Base-by-base conservation (phyloP, 2,329 filamentous ascomycete species). In the Apiospora saccharicola region DNA sequence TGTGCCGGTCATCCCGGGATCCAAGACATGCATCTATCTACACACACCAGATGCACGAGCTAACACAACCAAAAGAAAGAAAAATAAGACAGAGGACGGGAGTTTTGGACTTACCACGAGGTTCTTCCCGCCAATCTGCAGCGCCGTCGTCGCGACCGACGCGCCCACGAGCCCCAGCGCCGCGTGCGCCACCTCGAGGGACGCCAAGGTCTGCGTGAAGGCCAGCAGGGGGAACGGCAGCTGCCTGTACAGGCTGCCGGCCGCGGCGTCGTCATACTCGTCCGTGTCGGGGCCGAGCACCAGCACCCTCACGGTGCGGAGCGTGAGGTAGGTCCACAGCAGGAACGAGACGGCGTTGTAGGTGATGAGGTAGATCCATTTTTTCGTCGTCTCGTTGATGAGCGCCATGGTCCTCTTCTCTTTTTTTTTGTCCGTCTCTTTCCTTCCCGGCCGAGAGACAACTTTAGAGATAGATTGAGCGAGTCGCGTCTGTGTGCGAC, bases 41-140 rank as follows among this genome's bases (percentile, higher is more conserved):
- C 3, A 34, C 53, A 37, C 34, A 10, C 16, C 26, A 37, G 6
- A 61, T 41, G 30, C 30, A 37, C n/a, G 12, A 49, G 24, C 6
- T 6, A 49, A 49, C 8, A n/a, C 4, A 22, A 1, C 5, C 8
- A n/a, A 19, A 64, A n/a, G 14, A n/a, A 19, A n/a, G 8, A 41
- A 64, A 22, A 41, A 10, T 10, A 37, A 53, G 47, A 49, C 5
- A 34, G 14, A 34, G 19, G n/a, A 14, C n/a, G 34, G 5, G 37
- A 41, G 34, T 1, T 13, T 22, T 6, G 10, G 34, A 37, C 57
- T 64, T 41, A 64, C 88, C 37, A 94, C 86, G 67, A 93, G 83
- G 68, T 92, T 85, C 57, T 91, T 89, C 57, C 87, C 90, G 1
- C 89, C 86, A 69, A 93, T 90, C 83, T 93, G 92, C 86, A 93